Evolutionary conservation across 129 eudicot species (phyloP).

Genomic region (Dittrichia graveolens): DNA sequence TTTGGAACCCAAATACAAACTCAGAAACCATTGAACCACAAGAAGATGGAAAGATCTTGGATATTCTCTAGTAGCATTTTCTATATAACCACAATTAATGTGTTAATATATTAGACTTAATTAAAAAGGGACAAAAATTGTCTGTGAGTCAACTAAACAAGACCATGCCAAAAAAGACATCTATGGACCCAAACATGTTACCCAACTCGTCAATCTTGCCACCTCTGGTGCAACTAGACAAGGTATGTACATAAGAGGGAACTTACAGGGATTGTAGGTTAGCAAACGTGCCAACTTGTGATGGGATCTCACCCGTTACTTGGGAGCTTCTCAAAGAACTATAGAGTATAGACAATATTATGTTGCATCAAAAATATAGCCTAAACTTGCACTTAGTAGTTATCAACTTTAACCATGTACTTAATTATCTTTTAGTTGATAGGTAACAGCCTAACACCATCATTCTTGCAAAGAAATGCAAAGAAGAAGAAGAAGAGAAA

Average conservation of each 20-base stretch:
- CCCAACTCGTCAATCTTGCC: not conserved
- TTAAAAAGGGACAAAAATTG: not conserved
- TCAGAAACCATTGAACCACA: too few relatives aligned
- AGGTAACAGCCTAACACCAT: slow-evolving; percentile 1
- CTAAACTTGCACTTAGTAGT: slow-evolving; percentile 8
- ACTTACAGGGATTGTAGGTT: slow-evolving; percentile 60
- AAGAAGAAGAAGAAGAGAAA: not conserved
- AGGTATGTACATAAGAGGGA: slow-evolving; percentile 12
- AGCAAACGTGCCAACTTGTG: slow-evolving; percentile 51
- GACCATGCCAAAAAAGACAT: not conserved
- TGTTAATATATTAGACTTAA: not conserved
- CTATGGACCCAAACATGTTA: not conserved
- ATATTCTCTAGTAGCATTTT: not conserved
- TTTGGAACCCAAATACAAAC: too few relatives aligned
- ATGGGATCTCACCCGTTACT: slow-evolving; percentile 54
- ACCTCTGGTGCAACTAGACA: slow-evolving; percentile 1
- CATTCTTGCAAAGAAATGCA: slow-evolving; percentile 22
- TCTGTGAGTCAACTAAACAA: not conserved
- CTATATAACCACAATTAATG: not conserved
- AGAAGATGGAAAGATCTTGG: too few relatives aligned
- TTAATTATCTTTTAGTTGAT: not conserved
- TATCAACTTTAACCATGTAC: not conserved
- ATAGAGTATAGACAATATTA: not conserved
- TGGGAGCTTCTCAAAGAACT: slow-evolving; percentile 63
- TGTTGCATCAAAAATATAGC: slow-evolving; percentile 9